Percentiles rank a stretch among this genome's conserved stretches.
phyloP scores from a whole-genome alignment of 176 grass and related monocot species.

The Otatea glauca region DNA sequence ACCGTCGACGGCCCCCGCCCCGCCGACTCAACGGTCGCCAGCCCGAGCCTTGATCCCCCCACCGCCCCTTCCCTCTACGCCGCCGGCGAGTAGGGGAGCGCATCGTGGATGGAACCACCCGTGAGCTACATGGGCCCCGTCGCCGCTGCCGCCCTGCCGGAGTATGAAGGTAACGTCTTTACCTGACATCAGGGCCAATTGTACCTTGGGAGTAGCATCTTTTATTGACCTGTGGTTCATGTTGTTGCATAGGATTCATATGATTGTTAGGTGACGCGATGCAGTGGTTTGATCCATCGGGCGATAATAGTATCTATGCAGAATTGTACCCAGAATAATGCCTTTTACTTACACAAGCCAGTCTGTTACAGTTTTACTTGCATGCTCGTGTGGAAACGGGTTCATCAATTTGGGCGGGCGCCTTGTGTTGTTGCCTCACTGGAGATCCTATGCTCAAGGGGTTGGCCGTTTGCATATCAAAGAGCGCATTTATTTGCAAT shows the following conservation, averaged over 20 bases:
- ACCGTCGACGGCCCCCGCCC: too few species aligned
- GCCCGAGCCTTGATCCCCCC: conserved; percentile 30
- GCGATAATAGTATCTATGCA: neutral
- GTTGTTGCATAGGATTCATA: neutral
- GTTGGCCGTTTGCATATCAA: neutral
- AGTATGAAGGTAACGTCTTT: conserved; percentile 24
- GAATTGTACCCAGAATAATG: neutral
- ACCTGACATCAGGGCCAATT: neutral
- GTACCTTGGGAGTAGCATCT: neutral
- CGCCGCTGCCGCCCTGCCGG: neutral
- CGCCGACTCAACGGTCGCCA: too few species aligned
- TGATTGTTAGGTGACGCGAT: neutral
- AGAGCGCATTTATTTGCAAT: neutral
- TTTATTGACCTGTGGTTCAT: conserved; percentile 19
- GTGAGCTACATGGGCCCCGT: conserved; percentile 51
- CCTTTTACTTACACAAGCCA: neutral
- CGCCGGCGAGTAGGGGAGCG: conserved; percentile 29
- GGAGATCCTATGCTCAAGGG: neutral
- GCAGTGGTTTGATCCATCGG: neutral
- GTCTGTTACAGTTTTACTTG: neutral
- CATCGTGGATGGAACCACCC: conserved; percentile 68
- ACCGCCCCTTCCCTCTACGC: conserved; percentile 50
- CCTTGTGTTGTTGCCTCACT: neutral
- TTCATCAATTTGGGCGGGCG: neutral
- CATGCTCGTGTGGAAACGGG: neutral